Percentiles rank a stretch among this genome's conserved stretches.
Evolutionary conservation across 208 protist genomes (phyloP).

Genomic region (Crithidia expoeki): DNA sequence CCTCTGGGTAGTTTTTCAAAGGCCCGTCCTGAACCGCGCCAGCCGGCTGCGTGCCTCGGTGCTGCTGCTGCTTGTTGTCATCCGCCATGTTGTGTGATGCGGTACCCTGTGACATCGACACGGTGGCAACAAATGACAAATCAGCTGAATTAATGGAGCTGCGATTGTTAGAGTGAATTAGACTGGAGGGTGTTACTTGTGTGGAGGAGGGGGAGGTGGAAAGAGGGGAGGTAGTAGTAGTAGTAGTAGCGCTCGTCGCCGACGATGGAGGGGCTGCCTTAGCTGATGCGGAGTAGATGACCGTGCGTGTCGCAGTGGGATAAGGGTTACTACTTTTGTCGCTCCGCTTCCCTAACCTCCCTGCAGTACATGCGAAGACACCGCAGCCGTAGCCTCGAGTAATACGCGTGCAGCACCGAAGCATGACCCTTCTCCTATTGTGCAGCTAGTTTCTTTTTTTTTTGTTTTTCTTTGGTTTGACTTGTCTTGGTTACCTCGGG

Average conservation of each 20-base stretch:
- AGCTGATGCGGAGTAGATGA: conserved; percentile 44
- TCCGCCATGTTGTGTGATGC: conserved; percentile 20
- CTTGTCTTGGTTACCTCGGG: too few species aligned
- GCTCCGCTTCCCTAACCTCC: conserved; percentile 40
- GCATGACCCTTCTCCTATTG: conserved; percentile 2
- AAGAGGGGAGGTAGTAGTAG: conserved; percentile 18
- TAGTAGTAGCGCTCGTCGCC: not conserved
- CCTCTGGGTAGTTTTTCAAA: conserved; percentile 78
- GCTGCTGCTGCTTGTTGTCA: conserved; percentile 9
- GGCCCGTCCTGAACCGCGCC: not conserved
- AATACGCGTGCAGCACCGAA: conserved; percentile 29
- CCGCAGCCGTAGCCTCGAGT: conserved; percentile 29
- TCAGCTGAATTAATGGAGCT: conserved; percentile 5
- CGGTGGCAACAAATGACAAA: not conserved
- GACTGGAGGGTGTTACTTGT: conserved; percentile 4
- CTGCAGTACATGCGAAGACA: conserved; percentile 29
- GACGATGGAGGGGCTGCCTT: not conserved
- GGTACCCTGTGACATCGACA: not conserved
- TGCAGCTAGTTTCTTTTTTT: not conserved
- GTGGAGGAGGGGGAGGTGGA: conserved; percentile 20
- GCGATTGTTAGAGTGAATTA: conserved; percentile 12
- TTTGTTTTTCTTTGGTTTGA: too few species aligned
- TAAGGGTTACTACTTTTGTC: conserved; percentile 50
- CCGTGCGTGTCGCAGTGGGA: conserved; percentile 49
- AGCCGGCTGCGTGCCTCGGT: conserved; percentile 23